Percentiles rank a stretch among this genome's conserved stretches.
phyloP scores from a whole-genome alignment of 768 basidiomycete species.

The Mycena alexandri region DNA sequence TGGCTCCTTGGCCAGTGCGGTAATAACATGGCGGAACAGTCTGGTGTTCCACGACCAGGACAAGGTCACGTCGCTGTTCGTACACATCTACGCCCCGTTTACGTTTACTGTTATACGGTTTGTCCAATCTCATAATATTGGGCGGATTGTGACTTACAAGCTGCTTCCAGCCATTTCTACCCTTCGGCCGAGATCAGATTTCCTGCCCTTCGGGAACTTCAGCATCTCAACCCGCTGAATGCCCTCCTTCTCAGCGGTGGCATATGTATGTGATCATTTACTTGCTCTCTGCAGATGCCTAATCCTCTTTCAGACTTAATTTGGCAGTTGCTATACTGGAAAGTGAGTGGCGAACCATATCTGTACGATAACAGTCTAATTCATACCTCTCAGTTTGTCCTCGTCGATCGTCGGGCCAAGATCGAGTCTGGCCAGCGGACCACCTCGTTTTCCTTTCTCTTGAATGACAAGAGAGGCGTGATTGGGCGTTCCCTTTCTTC shows the following conservation, averaged over 20 bases:
- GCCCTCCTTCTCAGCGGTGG: slow-evolving; percentile 85
- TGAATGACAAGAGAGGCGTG: slow-evolving; percentile 88
- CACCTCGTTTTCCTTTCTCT: slow-evolving; percentile 89
- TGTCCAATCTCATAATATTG: slow-evolving; percentile 39
- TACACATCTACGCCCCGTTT: slow-evolving; percentile 94
- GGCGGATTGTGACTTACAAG: neutral
- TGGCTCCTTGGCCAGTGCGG: slow-evolving; percentile 91
- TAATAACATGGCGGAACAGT: slow-evolving; percentile 98
- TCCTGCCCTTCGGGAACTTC: slow-evolving; percentile 83
- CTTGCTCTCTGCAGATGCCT: slow-evolving; percentile 23
- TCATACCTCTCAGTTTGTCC: slow-evolving; percentile 70
- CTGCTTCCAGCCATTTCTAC: slow-evolving; percentile 82
- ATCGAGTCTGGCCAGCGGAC: slow-evolving; percentile 92
- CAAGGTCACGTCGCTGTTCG: slow-evolving; percentile 95
- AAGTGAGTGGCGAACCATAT: slow-evolving; percentile 59
- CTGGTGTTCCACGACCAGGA: slow-evolving; percentile 98
- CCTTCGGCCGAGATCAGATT: slow-evolving; percentile 84
- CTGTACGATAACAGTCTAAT: slow-evolving; percentile 9
- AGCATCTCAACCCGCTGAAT: slow-evolving; percentile 74
- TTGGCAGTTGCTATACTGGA: slow-evolving; percentile 97
- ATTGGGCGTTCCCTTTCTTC: slow-evolving; percentile 81
- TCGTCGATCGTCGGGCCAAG: slow-evolving; percentile 89
- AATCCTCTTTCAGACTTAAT: slow-evolving; percentile 72
- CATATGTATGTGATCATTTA: slow-evolving; percentile 74
- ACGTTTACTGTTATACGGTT: slow-evolving; percentile 93